phyloP scores from a whole-genome alignment of 768 basidiomycete species.

The Tylopilus felleus region DNA sequence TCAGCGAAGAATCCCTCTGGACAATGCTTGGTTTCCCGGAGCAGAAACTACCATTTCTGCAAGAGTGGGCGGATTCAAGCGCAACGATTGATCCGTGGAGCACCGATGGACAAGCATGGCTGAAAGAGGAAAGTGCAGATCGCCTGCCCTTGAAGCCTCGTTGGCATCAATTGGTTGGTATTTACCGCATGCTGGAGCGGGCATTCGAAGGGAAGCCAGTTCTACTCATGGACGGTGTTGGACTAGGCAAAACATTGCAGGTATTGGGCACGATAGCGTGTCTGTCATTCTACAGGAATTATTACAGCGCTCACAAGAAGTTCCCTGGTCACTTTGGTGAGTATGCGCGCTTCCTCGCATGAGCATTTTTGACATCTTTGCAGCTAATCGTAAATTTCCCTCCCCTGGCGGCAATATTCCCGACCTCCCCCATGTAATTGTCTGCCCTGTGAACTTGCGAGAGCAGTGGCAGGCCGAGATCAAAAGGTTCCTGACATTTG shows the following conservation, averaged over 20 bases:
- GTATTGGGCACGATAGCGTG: neutral
- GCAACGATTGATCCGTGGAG: neutral
- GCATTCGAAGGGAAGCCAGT: neutral
- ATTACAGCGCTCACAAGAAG: neutral
- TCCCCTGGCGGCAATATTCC: neutral
- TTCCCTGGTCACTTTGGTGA: neutral
- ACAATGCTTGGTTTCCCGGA: neutral
- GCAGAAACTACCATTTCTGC: neutral
- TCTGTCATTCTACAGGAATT: neutral
- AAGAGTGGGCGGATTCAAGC: neutral
- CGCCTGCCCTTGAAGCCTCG: neutral
- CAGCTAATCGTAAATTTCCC: neutral
- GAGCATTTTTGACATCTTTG: too few species aligned
- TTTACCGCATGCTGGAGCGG: neutral
- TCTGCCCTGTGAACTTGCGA: neutral
- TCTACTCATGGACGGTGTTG: neutral
- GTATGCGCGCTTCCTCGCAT: neutral
- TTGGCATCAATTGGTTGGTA: neutral
- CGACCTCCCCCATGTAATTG: neutral
- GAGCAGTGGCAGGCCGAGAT: neutral
- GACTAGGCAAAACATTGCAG: neutral
- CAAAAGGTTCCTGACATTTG: neutral
- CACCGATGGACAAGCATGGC: neutral
- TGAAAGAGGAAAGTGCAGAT: neutral
- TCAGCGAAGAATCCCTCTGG: neutral